Base-by-base conservation (phyloP, 805 yeast species). In the Pichia thaimueangensis region DNA sequence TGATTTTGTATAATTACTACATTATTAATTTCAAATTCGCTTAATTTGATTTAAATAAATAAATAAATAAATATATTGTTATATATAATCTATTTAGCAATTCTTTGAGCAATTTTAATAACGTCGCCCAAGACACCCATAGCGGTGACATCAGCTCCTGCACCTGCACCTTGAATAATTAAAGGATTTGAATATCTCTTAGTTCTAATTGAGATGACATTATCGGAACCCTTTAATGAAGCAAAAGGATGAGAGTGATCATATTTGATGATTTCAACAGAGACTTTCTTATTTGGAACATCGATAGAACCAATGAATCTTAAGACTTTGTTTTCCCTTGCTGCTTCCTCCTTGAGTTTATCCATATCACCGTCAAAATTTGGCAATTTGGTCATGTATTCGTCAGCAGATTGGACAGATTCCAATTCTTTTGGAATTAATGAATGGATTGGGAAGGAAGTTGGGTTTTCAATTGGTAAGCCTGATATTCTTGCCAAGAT, bases 131-230 rank as follows among this genome's bases (percentile, higher is more conserved):
- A 74, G 34, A 93, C 97, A 65, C 98, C 99, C 56, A 62, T 62
- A 33, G 82, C 81, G 39, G 82, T 76, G 35, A 76, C 80, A 29
- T 74, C 82, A 41, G 81, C 80, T 51, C 94, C 93, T 55, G 82
- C 81, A 57, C 95, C 99, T 25, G 99, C 98, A 67, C 99, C 99
- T 73, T 93, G 98, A 56, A 93, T 76, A 49, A 93, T 82, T 62
- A 93, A 73, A 41, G 98, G 98, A 66, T 86, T 87, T 31, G 82
- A 76, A 67, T 93, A 93, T 69, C 99, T 84, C 62, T 86, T 80
- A 25, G 97, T 83, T 63, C 80, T 82, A 68, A 93, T 84, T 19
- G 97, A 81, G 48, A 93, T 82, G 46, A 93, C 96, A 60, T 93
- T 93, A 63, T 93, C 97, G 48, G 96, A 86, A 39, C 98, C 98